Evolutionary conservation across 495 filamentous ascomycete genomes (phyloP).

Genomic region (Lentithecium fluviatile): DNA sequence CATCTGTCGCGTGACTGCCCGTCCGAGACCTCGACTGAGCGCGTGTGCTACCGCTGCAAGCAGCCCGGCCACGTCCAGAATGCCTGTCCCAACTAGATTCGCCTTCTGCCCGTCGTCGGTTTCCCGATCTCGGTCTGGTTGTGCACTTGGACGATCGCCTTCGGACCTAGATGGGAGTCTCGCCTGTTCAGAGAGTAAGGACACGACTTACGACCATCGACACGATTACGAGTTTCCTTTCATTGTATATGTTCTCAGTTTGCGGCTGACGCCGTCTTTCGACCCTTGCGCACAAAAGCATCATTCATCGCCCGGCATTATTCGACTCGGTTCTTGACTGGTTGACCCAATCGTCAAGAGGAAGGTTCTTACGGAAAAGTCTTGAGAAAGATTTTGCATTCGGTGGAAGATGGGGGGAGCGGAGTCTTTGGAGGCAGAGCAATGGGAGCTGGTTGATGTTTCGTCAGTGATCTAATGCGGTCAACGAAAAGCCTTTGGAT

Average conservation of each 20-base stretch:
- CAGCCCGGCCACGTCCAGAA: slow-evolving; percentile 95
- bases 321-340: slow-evolving; percentile 24
- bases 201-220: slow-evolving; percentile 6
- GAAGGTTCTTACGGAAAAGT: slow-evolving; percentile 22
- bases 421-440: slow-evolving; percentile 14
- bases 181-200: background rate
- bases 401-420: slow-evolving; percentile 19
- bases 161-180: background rate
- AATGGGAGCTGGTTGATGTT: slow-evolving; percentile 8
- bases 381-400: slow-evolving; percentile 24
- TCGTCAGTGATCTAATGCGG: background rate
- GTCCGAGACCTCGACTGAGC: slow-evolving; percentile 81
- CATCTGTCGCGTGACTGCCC: slow-evolving; percentile 95
- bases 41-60: slow-evolving; percentile 99
- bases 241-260: slow-evolving; percentile 27
- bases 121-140: background rate
- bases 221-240: slow-evolving; percentile 31
- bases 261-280: slow-evolving; percentile 27
- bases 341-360: slow-evolving; percentile 27
- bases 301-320: slow-evolving; percentile 22
- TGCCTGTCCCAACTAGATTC: slow-evolving; percentile 75
- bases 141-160: background rate
- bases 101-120: background rate
- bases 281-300: slow-evolving; percentile 18
- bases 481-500: background rate